Base-by-base conservation (phyloP, 495 filamentous ascomycete genomes). In the Lasiosphaeria hispida region DNA sequence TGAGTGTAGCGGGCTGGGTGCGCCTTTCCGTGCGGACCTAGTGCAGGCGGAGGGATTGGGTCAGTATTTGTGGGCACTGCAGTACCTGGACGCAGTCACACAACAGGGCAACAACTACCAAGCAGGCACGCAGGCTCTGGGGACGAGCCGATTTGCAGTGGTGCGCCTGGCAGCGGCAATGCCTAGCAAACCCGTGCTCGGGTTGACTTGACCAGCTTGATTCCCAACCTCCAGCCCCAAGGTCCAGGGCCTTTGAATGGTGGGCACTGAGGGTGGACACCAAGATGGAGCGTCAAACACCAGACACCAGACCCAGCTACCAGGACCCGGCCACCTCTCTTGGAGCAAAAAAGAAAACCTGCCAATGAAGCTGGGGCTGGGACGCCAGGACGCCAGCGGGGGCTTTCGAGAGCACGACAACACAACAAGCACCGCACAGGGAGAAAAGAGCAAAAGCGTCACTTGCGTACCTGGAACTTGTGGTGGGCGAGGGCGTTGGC, bases 1-100 rank as follows among this genome's bases (percentile, higher is more conserved):
- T 37, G 71, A 73, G 53, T 72, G 73, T 36, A 74, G 59, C 52
- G 77, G 75, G 63, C 74, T 78, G 49, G 74, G 73, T 57, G 63
- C 69, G 38, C 70, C 69, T 65, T 62, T 67, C 63, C 68, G 70
- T 58, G 63, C 69, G 48, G 67, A 73, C 65, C 77, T 78, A 61
- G 45, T 57, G 43, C 40, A 39, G 55, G 48, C 37, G 54, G 62
- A 60, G 56, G 51, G 55, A 64, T 64, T 66, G 60, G 64, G 55
- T 72, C 64, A 72, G 68, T 64, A 70, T 55, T 69, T 69, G 64
- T 69, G 67, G 70, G 59, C 65, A 74, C 69, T 48, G 59, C 64
- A 69, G 66, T 59, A 48, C 44, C 55, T 60, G 5, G 58, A 60
- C 59, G 59, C 59, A 62, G 66, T 69, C 53, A 61, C 63, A 71